Percentiles rank a stretch among this genome's conserved stretches.
These are phyloP conservation scores for Penicillium flavigenum DNA, from an alignment of 495 filamentous ascomycete genomes.

Conservation along the genomic window DNA sequence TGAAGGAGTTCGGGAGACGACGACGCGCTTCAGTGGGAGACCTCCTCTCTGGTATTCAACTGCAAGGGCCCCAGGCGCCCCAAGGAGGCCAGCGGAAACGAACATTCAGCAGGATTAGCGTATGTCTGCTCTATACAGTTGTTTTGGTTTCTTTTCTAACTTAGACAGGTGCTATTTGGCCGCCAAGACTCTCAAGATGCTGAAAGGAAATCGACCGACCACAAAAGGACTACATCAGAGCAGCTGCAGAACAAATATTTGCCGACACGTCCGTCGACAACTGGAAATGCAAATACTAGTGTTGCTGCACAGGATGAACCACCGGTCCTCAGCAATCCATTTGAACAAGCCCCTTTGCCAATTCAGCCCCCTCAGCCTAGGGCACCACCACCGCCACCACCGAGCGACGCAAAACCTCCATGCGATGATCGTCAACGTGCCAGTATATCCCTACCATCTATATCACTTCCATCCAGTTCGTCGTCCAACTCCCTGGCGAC, in stretches of 20 bases:
- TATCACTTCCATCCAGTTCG: constrained; percentile 12
- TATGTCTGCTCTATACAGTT: constrained; percentile 8
- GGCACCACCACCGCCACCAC: not conserved
- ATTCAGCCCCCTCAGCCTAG: constrained; percentile 5
- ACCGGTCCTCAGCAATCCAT: not conserved
- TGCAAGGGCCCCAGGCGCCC: constrained; percentile 22
- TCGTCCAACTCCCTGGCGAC: constrained; percentile 12
- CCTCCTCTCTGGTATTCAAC: constrained; percentile 24
- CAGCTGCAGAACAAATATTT: constrained; percentile 5
- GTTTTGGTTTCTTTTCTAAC: constrained; percentile 3
- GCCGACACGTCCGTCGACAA: constrained; percentile 1
- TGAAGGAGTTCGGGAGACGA: constrained; percentile 33
- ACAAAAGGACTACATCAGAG: constrained; percentile 1
- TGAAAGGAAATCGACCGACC: not conserved
- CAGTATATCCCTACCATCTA: constrained; percentile 17
- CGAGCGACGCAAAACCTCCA: not conserved
- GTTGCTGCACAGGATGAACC: not conserved
- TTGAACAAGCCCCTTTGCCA: constrained; percentile 13
- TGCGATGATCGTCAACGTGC: constrained; percentile 14
- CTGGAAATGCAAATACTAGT: not conserved
- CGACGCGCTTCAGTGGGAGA: constrained; percentile 34
- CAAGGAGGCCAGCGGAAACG: constrained; percentile 19
- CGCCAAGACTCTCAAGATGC: constrained; percentile 19
- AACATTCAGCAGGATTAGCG: constrained; percentile 22
- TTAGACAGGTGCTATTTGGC: constrained; percentile 20